Conservation (phyloP, 2,329 filamentous ascomycete species). For the Amylocarpus encephaloides region DNA sequence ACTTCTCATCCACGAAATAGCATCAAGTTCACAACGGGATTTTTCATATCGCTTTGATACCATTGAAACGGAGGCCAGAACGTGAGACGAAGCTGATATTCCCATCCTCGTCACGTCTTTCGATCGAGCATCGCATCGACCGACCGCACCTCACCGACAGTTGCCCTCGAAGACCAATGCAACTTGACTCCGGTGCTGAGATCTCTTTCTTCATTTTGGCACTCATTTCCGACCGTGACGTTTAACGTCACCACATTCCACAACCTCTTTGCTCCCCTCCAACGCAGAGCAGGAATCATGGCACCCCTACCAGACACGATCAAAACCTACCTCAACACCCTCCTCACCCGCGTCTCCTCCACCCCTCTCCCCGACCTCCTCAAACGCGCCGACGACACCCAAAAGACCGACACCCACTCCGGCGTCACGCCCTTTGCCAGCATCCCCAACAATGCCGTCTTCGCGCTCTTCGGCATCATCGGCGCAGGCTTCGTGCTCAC, state of each 20-base stretch:
- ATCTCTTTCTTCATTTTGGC: constrained; percentile 3
- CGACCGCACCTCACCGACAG: too few species aligned
- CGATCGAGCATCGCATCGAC: too few species aligned
- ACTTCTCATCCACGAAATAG: not conserved
- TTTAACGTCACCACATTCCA: constrained; percentile 5
- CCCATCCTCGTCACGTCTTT: too few species aligned
- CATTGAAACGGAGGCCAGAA: too few species aligned
- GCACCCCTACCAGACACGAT: constrained; percentile 23
- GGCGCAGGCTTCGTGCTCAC: constrained; percentile 68
- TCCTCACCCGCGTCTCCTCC: constrained; percentile 18
- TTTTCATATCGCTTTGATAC: too few species aligned
- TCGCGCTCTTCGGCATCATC: constrained; percentile 80
- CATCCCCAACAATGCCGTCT: constrained; percentile 59
- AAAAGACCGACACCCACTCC: constrained; percentile 34
- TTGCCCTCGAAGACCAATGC: too few species aligned
- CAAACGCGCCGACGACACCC: constrained; percentile 8
- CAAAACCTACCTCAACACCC: constrained; percentile 16
- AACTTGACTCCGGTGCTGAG: not conserved
- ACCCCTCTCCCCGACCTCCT: constrained; percentile 5
- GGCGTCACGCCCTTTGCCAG: constrained; percentile 49
- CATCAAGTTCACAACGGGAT: too few species aligned
- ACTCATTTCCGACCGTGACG: constrained; percentile 9
- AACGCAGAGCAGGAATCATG: constrained; percentile 16
- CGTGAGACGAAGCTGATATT: too few species aligned
- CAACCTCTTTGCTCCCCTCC: not conserved